Conservation (phyloP, 2,329 filamentous ascomycete genomes). For the Calycina herbarum region DNA sequence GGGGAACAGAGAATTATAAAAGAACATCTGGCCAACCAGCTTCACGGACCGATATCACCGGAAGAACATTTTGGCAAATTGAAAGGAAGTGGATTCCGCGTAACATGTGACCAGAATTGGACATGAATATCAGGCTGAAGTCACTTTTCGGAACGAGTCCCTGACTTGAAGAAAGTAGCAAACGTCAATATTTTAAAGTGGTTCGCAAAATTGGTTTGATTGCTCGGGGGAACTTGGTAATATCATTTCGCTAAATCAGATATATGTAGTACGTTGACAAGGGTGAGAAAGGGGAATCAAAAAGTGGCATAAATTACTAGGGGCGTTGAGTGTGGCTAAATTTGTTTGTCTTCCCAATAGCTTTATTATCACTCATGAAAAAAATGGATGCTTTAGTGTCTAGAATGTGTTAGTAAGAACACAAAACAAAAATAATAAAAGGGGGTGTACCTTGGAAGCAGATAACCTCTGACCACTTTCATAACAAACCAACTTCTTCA, state of each 20-base stretch:
- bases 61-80: neutral
- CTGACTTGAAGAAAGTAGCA: neutral
- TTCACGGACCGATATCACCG: constrained; percentile 22
- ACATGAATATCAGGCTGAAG: neutral
- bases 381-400: neutral
- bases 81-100: neutral
- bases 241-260: too few relatives aligned
- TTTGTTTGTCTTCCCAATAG: neutral
- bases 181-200: too few relatives aligned
- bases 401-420: neutral
- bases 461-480: constrained; percentile 67
- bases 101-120: neutral
- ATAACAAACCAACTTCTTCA: constrained; percentile 69
- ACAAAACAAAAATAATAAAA: neutral
- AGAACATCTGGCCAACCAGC: neutral
- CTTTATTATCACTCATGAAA: neutral
- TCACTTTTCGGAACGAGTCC: neutral
- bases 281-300: too few relatives aligned
- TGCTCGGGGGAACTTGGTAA: too few relatives aligned
- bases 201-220: too few relatives aligned
- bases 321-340: neutral
- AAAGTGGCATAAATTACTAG: too few relatives aligned
- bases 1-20: constrained; percentile 6
- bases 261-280: too few relatives aligned
- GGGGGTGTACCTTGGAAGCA: constrained; percentile 56